Conservation (phyloP, 306 rosid genomes). For the Fagus crenata region DNA sequence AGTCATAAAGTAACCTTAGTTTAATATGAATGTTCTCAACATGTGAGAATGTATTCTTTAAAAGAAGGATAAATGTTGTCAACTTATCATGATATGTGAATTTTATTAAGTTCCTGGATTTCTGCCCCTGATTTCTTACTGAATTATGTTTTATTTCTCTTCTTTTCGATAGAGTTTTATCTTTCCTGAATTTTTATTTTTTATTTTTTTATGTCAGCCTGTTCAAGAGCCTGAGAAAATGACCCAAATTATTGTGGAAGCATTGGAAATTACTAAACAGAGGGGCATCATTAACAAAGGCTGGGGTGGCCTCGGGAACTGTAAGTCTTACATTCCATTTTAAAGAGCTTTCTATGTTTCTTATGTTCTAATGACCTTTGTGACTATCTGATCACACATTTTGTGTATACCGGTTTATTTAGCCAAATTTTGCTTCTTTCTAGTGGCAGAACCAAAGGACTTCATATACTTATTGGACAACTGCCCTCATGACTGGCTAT, state of each 20-base stretch:
- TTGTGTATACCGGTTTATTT: slow-evolving; percentile 12
- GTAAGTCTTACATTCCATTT: slow-evolving; percentile 49
- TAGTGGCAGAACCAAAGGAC: slow-evolving; percentile 93
- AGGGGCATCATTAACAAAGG: slow-evolving; percentile 98
- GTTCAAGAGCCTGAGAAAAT: slow-evolving; percentile 91
- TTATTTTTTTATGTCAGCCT: slow-evolving; percentile 57
- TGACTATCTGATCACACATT: slow-evolving; percentile 2
- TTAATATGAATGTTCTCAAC: neutral
- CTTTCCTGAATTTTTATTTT: neutral
- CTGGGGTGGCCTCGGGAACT: slow-evolving; percentile 98
- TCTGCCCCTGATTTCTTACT: neutral
- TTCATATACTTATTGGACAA: slow-evolving; percentile 80
- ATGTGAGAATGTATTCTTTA: neutral
- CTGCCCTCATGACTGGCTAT: slow-evolving; percentile 96
- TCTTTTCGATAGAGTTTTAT: neutral
- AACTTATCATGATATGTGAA: neutral
- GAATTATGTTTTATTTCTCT: slow-evolving; percentile 12
- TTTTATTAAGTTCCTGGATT: neutral
- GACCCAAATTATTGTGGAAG: slow-evolving; percentile 90
- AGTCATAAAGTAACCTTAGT: neutral
- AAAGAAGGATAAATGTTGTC: neutral
- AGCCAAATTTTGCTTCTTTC: slow-evolving; percentile 37
- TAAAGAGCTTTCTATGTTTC: neutral
- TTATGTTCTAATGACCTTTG: slow-evolving; percentile 9
- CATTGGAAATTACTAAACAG: slow-evolving; percentile 83